Base-by-base conservation (phyloP, 345 rosid genomes). In the Luvunga scandens region DNA sequence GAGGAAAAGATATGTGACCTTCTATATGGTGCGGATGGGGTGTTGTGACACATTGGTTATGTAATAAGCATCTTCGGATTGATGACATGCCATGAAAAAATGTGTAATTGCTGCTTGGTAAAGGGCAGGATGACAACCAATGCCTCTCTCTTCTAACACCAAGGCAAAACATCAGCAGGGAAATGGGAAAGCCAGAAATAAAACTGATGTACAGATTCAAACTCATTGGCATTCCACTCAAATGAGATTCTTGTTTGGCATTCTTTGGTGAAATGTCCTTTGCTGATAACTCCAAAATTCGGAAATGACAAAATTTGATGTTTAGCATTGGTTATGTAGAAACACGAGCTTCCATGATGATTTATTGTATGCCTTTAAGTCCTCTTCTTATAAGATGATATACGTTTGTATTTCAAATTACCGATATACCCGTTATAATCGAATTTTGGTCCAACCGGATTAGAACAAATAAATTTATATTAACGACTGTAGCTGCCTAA, bases 1-100 rank as follows among this genome's bases (percentile, higher is more conserved):
- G 88, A 87, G 63, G 90, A 90, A 76, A 88, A 79, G 75, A 84
- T 95, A n/a, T 93, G 98, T 80, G 92, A 95, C 77, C 88, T 91
- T 74, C 85, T 94, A 28, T 94, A 87, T 87, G 89, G 86, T 70
- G 72, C 68, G 66, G 79, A 84, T 71, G 33, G 77, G 68, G 68
- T 78, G 3, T 39, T 80, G 68, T 79, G 79, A 81, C 22, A 18
- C 18, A 33, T 38, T 70, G 13, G 59, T 59, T 42, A 55, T 34
- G 72, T 39, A 42, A 13, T 81, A 59, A 42, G 56, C 55, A 30
- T 61, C 73, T 36, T 45, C 38, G 4, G 24, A 50, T 75, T 55
- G 6, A 60, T 16, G 25, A 66, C 72, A 48, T 25, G 66, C 19
- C 24, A 9, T 30, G 71, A 33, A 53, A 72, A 65, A 14, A 31